Evolutionary conservation across 164 flowering plant genomes (phyloP), one percentile per base, ranked within the genome.

Genomic region (Macadamia integrifolia): DNA sequence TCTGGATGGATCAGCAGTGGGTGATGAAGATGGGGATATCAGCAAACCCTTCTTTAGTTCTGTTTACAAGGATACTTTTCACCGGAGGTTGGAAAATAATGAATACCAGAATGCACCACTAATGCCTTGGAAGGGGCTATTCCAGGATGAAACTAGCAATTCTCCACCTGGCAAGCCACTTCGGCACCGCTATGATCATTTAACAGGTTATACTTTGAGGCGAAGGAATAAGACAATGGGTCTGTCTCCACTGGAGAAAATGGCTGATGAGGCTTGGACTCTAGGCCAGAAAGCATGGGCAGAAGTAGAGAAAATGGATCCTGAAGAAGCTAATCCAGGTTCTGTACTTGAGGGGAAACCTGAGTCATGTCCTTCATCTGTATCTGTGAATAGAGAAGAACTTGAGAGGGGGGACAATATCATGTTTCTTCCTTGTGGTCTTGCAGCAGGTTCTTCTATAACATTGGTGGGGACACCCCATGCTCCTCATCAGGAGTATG

Each of bases 221-320:
- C 65, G 73, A 62, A 82, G 75, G 74, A 85, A 85, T 78, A 78
- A 68, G 52, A 86, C 83, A 0, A 75, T 15, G 61, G 81, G 79
- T 43, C 69, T 85, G 13, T 90, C 97, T 0, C 77, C 70, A 67
- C 69, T 94, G 65, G 95, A 92, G 76, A 84, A 72, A 65, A 85
- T 94, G 95, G 92, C 95, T 3, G 86, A 90, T 70, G 97, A 94
- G 73, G 97, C 97, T 12, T 94, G 97, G 96, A 77, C 80, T 2
- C 68, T 94, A 63, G 98, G 98, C 1, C 57, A 76, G 61, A 87
- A 86, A 75, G 96, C 93, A 30, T 94, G 97, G 98, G 81, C 83
- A 64, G 97, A 92, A 49, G 72, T 83, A n/a, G 79, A 81, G 53
- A 80, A 78, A 44, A 72, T 66, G 66, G 76, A 84, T 50, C 72